Base-by-base conservation (phyloP, 163 green algal genomes). In the Volvox carteri region DNA sequence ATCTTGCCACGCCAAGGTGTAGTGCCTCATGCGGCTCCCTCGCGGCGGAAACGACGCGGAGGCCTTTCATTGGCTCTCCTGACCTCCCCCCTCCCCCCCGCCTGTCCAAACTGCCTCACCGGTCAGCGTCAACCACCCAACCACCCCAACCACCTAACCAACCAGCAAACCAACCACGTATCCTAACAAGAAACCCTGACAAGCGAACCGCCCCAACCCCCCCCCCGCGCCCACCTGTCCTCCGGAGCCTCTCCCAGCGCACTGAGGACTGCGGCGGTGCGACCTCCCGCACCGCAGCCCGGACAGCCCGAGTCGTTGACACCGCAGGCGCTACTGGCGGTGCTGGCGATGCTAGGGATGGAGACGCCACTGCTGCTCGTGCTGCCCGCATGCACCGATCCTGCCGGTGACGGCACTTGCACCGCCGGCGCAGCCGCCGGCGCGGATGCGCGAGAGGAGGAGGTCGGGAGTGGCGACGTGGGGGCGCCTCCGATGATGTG, bases 401-500 rank as follows among this genome's bases (percentile, higher is more conserved):
- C 19, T 23, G 14, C 19, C 56, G 9, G 56, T 75, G 28, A 23
- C 65, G 4, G 30, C 50, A 21, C 14, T 23, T 25, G 11, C 18
- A 2, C n/a, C 12, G 11, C 41, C 11, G 28, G 11, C 21, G 72
- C 41, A 1, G 28, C 21, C 42, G 28, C 2, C 72, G 37, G 33
- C 23, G 72, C 41, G 30, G 37, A 42, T 3, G 54, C n/a, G n/a
- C n/a, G 30, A 1, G 48, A 58, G 35, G 78, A 58, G 33, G 44
- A 30, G 21, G 44, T 14, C 30, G 62, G 7, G 42, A 78, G 0
- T 1, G 68, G 23, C 48, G 44, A 88, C 4, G 84, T 79, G 84
- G 76, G 52, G 48, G 65, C 28, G 0, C 73, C 91, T 9, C 60
- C 78, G 48, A 95, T 92, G 90, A 96, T 95, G 84, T 90, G 90